phyloP scores from a whole-genome alignment of 2,329 filamentous ascomycete species.

The Fusarium torreyae region DNA sequence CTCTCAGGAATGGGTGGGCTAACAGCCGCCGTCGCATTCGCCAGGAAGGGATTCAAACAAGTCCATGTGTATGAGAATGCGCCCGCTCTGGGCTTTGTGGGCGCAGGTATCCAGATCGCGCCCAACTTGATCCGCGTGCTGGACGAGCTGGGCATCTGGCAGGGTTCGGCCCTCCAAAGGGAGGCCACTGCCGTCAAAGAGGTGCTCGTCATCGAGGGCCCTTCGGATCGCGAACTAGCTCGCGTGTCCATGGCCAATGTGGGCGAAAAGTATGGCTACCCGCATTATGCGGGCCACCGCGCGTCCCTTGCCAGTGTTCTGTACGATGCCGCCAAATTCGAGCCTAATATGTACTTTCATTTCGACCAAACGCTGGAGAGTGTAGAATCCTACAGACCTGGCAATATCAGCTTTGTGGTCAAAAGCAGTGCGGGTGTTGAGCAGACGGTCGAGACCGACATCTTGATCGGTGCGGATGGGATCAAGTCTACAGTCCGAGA shows the following conservation, averaged over 20 bases:
- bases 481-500: slow-evolving; percentile 33
- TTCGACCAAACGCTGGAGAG: slow-evolving; percentile 22
- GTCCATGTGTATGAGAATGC: slow-evolving; percentile 33
- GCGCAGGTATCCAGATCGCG: slow-evolving; percentile 35
- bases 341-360: slow-evolving; percentile 28
- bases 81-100: slow-evolving; percentile 30
- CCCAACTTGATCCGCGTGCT: slow-evolving; percentile 35
- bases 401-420: slow-evolving; percentile 1
- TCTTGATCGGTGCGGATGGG: slow-evolving; percentile 31
- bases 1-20: slow-evolving; percentile 35
- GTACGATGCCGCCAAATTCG: slow-evolving; percentile 18
- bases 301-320: slow-evolving; percentile 22
- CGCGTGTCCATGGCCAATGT: slow-evolving; percentile 20
- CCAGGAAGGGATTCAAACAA: slow-evolving; percentile 34
- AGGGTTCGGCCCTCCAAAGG: slow-evolving; percentile 6
- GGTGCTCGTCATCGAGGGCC: slow-evolving; percentile 6
- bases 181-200: slow-evolving; percentile 19
- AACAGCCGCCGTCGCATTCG: slow-evolving; percentile 25
- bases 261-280: slow-evolving; percentile 20
- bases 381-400: not conserved
- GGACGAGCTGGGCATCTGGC: slow-evolving; percentile 27
- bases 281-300: slow-evolving; percentile 24
- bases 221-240: not conserved
- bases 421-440: not conserved
- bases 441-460: slow-evolving; percentile 15